Conservation (phyloP, 148 eudicot genomes). For the Camellia lanceoleosa region DNA sequence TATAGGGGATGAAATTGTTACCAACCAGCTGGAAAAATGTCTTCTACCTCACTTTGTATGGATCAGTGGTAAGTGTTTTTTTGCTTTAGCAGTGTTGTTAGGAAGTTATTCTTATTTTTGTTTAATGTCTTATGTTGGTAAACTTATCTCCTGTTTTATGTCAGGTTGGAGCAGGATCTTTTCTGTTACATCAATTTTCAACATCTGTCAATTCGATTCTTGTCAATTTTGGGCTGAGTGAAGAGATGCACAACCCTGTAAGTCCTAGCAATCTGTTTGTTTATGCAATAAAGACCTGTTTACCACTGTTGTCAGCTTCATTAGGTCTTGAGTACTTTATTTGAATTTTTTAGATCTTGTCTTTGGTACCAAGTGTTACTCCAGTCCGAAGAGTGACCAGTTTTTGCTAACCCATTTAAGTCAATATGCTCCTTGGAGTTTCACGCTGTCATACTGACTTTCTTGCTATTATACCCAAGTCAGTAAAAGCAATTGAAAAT, state of each 20-base stretch:
- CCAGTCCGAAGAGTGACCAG: background rate
- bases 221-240: conserved; percentile 71
- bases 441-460: background rate
- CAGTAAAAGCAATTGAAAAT: background rate
- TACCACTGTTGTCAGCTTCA: background rate
- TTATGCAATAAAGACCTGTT: background rate
- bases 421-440: background rate
- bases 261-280: conserved; percentile 23
- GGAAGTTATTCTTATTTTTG: background rate
- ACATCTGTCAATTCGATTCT: conserved; percentile 71
- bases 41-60: conserved; percentile 69
- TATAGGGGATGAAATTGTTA: conserved; percentile 86
- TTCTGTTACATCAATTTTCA: conserved; percentile 63
- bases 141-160: conserved; percentile 7
- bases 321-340: background rate
- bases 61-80: conserved; percentile 60
- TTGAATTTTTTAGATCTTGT: background rate
- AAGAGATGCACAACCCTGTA: conserved; percentile 96
- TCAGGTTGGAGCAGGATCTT: conserved; percentile 89
- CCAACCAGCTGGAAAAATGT: conserved; percentile 85
- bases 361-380: background rate
- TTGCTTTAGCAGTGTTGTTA: conserved; percentile 8
- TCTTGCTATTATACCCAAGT: background rate
- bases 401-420: background rate
- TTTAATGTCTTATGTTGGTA: background rate